phyloP scores from a whole-genome alignment of 768 basidiomycete genomes.

The Exidia glandulosa region DNA sequence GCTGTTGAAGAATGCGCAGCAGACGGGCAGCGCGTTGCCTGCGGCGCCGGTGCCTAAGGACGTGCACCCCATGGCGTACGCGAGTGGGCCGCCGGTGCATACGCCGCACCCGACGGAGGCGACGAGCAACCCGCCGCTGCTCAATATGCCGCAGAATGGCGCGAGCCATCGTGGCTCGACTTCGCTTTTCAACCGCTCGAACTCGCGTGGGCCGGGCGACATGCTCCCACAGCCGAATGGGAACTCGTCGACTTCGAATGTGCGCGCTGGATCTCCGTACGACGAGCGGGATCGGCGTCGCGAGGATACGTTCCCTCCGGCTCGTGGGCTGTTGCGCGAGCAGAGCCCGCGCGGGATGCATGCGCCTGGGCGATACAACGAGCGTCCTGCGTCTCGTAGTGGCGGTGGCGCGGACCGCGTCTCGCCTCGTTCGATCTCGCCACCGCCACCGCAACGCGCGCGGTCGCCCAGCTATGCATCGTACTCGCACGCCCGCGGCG shows the following conservation, averaged over 20 bases:
- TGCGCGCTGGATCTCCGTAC: background rate
- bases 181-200: background rate
- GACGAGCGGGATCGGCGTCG: background rate
- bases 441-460: background rate
- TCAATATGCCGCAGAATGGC: background rate
- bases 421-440: background rate
- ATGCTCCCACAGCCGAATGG: background rate
- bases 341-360: background rate
- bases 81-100: conserved; percentile 44
- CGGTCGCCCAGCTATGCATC: background rate
- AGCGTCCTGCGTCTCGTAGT: background rate
- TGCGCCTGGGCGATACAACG: background rate
- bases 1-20: conserved; percentile 69
- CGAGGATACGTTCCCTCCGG: background rate
- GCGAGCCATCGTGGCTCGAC: background rate
- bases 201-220: background rate
- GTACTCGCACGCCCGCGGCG: background rate
- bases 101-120: background rate
- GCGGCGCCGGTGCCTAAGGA: conserved; percentile 90
- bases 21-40: conserved; percentile 57
- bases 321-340: background rate
- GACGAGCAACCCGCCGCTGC: background rate
- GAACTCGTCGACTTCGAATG: background rate
- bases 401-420: background rate
- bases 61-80: conserved; percentile 92